A percentile compares a stretch with the other conserved stretches of the same genome.
phyloP scores from a whole-genome alignment of 495 filamentous ascomycete genomes.

The Neurospora sp. region DNA sequence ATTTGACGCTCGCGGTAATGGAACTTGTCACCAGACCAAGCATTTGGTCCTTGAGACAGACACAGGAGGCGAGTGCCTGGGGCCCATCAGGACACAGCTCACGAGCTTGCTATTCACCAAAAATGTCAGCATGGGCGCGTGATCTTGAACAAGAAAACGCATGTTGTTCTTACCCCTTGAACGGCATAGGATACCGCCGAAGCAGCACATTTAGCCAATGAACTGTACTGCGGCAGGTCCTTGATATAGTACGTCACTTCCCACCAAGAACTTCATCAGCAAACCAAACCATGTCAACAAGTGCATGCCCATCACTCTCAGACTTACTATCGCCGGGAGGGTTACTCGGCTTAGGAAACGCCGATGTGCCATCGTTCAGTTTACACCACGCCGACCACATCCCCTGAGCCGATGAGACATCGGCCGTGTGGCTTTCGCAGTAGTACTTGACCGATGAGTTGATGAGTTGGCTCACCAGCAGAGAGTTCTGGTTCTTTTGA shows the following conservation, averaged over 20 bases:
- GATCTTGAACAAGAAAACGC: not conserved
- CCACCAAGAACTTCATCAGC: conserved; percentile 1
- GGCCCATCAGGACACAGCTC: conserved; percentile 33
- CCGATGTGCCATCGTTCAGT: conserved; percentile 33
- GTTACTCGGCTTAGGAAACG: conserved; percentile 31
- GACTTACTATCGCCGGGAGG: conserved; percentile 37
- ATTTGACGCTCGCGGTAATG: conserved; percentile 31
- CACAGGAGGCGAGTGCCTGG: conserved; percentile 37
- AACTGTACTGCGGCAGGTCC: conserved; percentile 32
- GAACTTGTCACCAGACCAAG: conserved; percentile 21
- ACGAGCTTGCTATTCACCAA: conserved; percentile 20
- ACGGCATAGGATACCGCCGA: conserved; percentile 32
- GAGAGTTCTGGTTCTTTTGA: conserved; percentile 35
- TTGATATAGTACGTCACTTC: conserved; percentile 43
- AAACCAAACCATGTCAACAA: not conserved
- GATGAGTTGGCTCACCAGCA: conserved; percentile 27
- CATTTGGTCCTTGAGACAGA: conserved; percentile 38
- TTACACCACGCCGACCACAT: conserved; percentile 41
- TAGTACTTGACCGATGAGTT: conserved; percentile 29
- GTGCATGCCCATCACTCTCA: no score
- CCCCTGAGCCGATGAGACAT: conserved; percentile 35
- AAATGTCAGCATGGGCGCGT: conserved; percentile 2
- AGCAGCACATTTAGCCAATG: conserved; percentile 34
- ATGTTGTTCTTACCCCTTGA: conserved; percentile 18
- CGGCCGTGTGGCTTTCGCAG: conserved; percentile 29